Base-by-base conservation (phyloP, 805 yeast species). In the Metschnikowia hibisci region DNA sequence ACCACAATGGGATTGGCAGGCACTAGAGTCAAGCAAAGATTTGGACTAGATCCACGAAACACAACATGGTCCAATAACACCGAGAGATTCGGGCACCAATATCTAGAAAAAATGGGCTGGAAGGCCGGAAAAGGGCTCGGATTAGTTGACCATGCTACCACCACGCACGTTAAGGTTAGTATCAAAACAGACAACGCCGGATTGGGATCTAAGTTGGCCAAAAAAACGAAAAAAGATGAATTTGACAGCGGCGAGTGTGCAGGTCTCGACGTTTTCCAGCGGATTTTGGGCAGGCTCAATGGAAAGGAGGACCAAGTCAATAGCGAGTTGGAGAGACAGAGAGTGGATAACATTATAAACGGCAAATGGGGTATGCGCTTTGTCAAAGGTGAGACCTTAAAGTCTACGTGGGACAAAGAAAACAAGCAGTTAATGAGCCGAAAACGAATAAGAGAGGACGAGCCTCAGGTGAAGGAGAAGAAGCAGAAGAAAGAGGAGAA, bases 11-110 rank as follows among this genome's bases (percentile, higher is more conserved):
- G 95, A 40, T 75, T 86, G 57, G 91, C 91, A 34, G 97, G 87
- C 9, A 74, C 83, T 5, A 84, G 81, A 58, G 78, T 75, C 10
- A 88, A 86, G 57, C 95, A 86, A 56, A 76, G 93, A 57, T 84
- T 90, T 61, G 97, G 98, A 9, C 66, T 75, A 29, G 99, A 91
- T 66, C 99, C 99, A 13, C 73, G 98, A 58, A 91, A 91, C 58
- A 90, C 96, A 1, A 77, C 81, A 48, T 91, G 99, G 99, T 84
- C 96, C 20, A 88, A 88, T 58, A 87, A 87, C 55, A 80, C 83
- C 0, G 70, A 73, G 4, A 67, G 96, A 40, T 91, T 91, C 57
- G 99, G 99, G 0, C 96, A 86, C 61, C 79, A 84, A 56, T 89
- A 89, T 62, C 63, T 91, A 46, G 80, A 80, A 48, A 82, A 79